Evolutionary conservation across 2,329 filamentous ascomycete species (phyloP).

Genomic region (Mycocentrospora acerina): DNA sequence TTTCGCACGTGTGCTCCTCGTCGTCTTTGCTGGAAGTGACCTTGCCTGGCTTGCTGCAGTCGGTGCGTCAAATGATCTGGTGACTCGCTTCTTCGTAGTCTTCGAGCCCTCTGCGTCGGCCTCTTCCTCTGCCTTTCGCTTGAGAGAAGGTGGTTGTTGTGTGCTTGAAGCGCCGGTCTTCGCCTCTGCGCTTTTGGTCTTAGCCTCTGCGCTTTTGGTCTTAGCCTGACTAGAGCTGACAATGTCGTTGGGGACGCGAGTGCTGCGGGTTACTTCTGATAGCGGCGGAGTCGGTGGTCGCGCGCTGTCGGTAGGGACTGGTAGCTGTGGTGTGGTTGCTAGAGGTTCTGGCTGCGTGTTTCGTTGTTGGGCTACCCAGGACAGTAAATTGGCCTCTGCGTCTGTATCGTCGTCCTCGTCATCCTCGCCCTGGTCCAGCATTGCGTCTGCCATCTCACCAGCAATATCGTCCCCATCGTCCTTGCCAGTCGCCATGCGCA

Average conservation of each 20-base stretch:
- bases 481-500: constrained; percentile 48
- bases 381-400: constrained; percentile 32
- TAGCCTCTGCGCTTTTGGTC: constrained; percentile 3
- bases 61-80: constrained; percentile 37
- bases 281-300: constrained; percentile 24
- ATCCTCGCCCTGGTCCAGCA: constrained; percentile 41
- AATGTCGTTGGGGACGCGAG: constrained; percentile 6
- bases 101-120: constrained; percentile 13
- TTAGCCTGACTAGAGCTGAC: constrained; percentile 5
- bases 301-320: constrained; percentile 9
- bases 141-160: constrained; percentile 21
- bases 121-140: constrained; percentile 34
- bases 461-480: constrained; percentile 45
- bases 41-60: constrained; percentile 40
- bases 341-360: constrained; percentile 17
- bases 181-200: neutral
- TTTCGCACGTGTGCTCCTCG: constrained; percentile 7
- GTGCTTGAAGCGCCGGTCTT: constrained; percentile 1
- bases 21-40: constrained; percentile 17
- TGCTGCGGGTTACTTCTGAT: constrained; percentile 22
- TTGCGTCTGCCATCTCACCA: constrained; percentile 45
- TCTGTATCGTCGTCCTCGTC: constrained; percentile 35
- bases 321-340: constrained; percentile 8
- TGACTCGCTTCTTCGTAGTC: constrained; percentile 31
- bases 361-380: constrained; percentile 36